A percentile compares a stretch with the other conserved stretches of the same genome.
Conservation (phyloP, 768 basidiomycete genomes). For the Trametes elegans region DNA sequence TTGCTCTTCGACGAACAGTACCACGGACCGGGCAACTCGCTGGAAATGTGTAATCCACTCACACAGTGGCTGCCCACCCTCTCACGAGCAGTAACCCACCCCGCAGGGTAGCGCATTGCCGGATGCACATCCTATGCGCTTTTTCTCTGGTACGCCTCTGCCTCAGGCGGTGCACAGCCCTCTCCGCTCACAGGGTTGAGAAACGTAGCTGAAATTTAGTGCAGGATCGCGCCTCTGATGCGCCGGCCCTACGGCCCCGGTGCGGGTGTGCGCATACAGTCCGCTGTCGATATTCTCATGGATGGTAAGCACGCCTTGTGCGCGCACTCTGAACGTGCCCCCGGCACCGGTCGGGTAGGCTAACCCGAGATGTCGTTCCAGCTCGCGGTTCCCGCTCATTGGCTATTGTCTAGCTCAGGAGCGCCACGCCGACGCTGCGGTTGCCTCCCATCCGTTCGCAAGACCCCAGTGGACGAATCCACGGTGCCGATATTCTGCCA, state of each 20-base stretch:
- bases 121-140: background rate
- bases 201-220: background rate
- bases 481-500: background rate
- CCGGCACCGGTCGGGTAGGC: background rate
- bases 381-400: conserved; percentile 1
- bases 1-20: background rate
- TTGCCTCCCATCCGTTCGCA: conserved; percentile 4
- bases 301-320: background rate
- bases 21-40: background rate
- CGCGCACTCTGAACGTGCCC: background rate
- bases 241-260: background rate
- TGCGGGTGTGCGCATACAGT: background rate
- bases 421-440: conserved; percentile 1
- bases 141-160: conserved; percentile 6
- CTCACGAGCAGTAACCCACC: background rate
- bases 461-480: background rate
- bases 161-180: background rate
- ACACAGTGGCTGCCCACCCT: conserved; percentile 1
- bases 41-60: background rate
- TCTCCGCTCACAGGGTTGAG: conserved; percentile 1
- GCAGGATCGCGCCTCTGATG: background rate
- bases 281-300: conserved; percentile 2
- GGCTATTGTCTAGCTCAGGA: background rate
- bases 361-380: background rate
- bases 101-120: background rate